Base-by-base conservation (phyloP, 169 alveolate species). In the Plasmodium blacklocki region DNA sequence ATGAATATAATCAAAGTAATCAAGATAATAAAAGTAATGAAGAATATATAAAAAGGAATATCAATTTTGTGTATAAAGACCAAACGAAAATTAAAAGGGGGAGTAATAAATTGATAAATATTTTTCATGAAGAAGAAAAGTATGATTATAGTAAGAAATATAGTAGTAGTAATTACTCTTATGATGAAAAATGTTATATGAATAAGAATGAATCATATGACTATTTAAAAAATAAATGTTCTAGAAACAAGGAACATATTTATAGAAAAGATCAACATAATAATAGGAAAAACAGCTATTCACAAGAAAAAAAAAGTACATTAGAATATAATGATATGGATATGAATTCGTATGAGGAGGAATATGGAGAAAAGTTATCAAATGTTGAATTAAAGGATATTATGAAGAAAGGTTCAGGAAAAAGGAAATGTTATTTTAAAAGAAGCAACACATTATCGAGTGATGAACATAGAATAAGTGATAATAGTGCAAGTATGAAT, bases 311-410 rank as follows among this genome's bases (percentile, higher is more conserved):
- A 68, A 70, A 80, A 39, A 14, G 39, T 52, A 32, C 43, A 12
- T 68, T 52, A 32, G 9, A 32, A 32, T 32, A 32, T 32, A 32
- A 32, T 32, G 9, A 32, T 32, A 32, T 0, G 45, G 47, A 39
- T 39, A 39, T 39, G 2, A 5, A 5, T 39, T 39, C 11, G 47
- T 39, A 39, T 39, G 47, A 39, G 9, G 9, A 5, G 9, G 47
- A 4, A 39, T 39, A 39, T 39, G 47, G 47, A 6, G 47, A 39
- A 39, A 5, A 39, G 0, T 0, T 83, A 29, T 56, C 43, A 68
- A 83, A 68, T 83, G 56, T 63, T 19, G 50, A 83, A 58, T 19
- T 83, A 21, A 83, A 56, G n/a, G 80, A 83, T 83, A 12, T 83
- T 68, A 68, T 83, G 45, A 54, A 63, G 56, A 68, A 73, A n/a